Conservation (phyloP, 192 early-diverging fungal genomes). For the Podila clonocystis region DNA sequence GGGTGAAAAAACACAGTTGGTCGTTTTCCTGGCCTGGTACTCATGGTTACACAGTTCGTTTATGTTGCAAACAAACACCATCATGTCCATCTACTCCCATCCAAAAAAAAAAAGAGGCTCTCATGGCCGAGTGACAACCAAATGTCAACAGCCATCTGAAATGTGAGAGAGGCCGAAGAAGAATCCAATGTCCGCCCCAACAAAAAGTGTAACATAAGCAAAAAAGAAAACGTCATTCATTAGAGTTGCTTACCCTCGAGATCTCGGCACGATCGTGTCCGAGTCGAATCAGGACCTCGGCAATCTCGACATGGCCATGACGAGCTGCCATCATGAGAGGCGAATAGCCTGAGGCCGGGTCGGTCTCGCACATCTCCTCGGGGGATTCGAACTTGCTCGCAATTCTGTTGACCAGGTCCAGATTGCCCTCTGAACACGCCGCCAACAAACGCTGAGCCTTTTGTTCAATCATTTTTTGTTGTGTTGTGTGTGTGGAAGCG, state of each 20-base stretch:
- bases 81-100: no score
- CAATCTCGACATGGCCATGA: slow-evolving; percentile 41
- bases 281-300: slow-evolving; percentile 36
- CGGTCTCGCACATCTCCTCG: slow-evolving; percentile 30
- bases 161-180: no score
- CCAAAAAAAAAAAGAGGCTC: no score
- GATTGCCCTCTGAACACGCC: slow-evolving; percentile 36
- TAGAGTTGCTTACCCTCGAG: slow-evolving; percentile 23
- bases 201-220: neutral
- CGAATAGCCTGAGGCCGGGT: slow-evolving; percentile 35
- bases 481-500: neutral
- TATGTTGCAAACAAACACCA: no score
- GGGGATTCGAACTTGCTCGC: slow-evolving; percentile 40
- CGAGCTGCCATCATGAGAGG: slow-evolving; percentile 45
- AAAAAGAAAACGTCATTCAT: neutral
- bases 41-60: no score
- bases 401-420: slow-evolving; percentile 42
- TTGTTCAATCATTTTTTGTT: slow-evolving; percentile 32
- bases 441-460: slow-evolving; percentile 38
- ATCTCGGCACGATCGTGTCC: slow-evolving; percentile 41
- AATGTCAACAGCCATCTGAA: neutral
- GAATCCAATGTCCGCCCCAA: slow-evolving; percentile 5
- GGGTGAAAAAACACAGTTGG: no score
- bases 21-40: no score
- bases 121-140: neutral